Base-by-base conservation (phyloP, 495 filamentous ascomycete genomes). In the Tuber calosporum region DNA sequence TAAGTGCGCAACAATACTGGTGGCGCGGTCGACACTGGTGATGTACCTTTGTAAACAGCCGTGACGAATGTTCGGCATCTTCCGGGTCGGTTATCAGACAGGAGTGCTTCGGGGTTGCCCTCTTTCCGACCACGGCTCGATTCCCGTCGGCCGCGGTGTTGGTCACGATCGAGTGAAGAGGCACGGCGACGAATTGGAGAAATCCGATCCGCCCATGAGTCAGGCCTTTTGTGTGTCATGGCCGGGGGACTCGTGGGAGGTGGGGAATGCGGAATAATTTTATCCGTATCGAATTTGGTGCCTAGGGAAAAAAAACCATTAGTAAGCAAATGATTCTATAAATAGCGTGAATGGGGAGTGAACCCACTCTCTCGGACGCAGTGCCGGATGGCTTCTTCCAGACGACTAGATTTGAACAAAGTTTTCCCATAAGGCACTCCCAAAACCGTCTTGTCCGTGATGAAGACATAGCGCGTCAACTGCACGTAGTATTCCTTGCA, bases 401-500 rank as follows among this genome's bases (percentile, higher is more conserved):
- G 85, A 80, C 92, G 94, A 11, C 92, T 94, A 8, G 95, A 94
- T 84, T 99, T 99, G 87, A 97, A 98, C 66, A 98, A 82, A 0
- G 95, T 98, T 26, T 92, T 93, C 37, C 91, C 89, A 79, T 95
- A 97, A 0, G 94, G 95, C 71, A 99, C 95, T 20, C 94, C 95
- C 26, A 91, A 92, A 74, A 99, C 88, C 9, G 94, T 98, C 84
- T 99, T 99, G 84, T 99, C 96, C 15, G 95, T 97, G 83, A 97
- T 93, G 76, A 99, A 99, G 0, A 98, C 96, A 80, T 89, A 89
- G 77, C 90, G 89, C 53, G 95, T 99, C 86, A 99, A 91, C 72
- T 92, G 90, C 73, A 97, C 92, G 79, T 98, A 99, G 17, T 97
- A 89, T 74, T 96, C 90, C 83, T 96, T 97, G 87, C 94, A 97